A percentile compares a stretch with the other conserved stretches of the same genome.
Evolutionary conservation across 257 asterid species (phyloP).

Genomic region (Apocynum venetum): DNA sequence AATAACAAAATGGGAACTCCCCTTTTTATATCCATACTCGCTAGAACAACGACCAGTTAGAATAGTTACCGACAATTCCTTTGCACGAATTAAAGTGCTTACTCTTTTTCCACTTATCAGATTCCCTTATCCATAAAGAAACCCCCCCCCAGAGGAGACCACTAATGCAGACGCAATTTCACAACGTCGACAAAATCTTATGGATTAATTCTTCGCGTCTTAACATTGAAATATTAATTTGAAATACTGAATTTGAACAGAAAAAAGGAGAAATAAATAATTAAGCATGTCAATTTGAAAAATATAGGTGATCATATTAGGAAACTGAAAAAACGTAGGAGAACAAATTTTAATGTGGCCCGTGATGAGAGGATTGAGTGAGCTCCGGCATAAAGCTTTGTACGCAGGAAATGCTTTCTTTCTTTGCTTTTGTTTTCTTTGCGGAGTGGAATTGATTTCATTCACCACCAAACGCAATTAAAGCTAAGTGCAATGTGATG

Average conservation of each 20-base stretch:
- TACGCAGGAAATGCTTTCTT: background rate
- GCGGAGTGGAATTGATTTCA: constrained; percentile 37
- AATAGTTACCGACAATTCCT: constrained; percentile 4
- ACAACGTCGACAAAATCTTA: too few relatives aligned
- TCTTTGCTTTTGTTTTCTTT: constrained; percentile 24
- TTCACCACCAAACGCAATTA: constrained; percentile 42
- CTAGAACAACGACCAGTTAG: background rate
- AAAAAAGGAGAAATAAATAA: too few relatives aligned
- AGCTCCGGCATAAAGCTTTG: background rate
- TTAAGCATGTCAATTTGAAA: too few relatives aligned
- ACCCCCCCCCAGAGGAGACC: too few relatives aligned
- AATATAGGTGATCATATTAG: background rate
- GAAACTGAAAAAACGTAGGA: background rate
- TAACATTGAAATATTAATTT: too few relatives aligned
- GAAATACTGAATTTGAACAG: too few relatives aligned
- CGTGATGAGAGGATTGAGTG: background rate
- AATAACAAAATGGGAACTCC: constrained; percentile 8
- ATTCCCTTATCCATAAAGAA: constrained; percentile 47
- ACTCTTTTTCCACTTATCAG: constrained; percentile 31
- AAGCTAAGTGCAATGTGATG: constrained; percentile 57
- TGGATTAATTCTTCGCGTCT: too few relatives aligned
- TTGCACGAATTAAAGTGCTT: constrained; percentile 37
- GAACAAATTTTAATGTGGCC: too few relatives aligned
- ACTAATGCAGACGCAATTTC: too few relatives aligned
- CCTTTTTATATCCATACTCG: constrained; percentile 30